Evolutionary conservation across 495 filamentous ascomycete genomes (phyloP).

Genomic region (Aspergillus avenaceus): DNA sequence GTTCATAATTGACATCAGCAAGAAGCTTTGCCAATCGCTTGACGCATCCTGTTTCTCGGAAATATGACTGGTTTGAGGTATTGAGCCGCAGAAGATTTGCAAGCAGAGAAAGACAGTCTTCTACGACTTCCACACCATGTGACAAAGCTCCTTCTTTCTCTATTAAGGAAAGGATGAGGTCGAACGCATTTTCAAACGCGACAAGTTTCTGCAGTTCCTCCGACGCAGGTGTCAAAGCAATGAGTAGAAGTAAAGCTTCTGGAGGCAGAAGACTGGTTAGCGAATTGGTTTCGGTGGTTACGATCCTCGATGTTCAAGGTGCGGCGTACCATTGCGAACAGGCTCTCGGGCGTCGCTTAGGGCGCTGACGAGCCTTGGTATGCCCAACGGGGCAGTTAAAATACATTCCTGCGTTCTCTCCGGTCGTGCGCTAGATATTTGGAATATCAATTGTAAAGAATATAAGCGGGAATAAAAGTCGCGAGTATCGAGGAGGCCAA

Average conservation of each 20-base stretch:
- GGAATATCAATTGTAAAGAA: constrained; percentile 82
- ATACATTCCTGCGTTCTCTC: constrained; percentile 97
- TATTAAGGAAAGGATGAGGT: constrained; percentile 77
- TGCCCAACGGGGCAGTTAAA: constrained; percentile 79
- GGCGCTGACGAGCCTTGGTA: constrained; percentile 76
- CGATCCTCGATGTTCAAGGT: neutral
- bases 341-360: constrained; percentile 86
- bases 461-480: constrained; percentile 96
- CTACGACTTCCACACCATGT: constrained; percentile 83
- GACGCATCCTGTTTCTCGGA: constrained; percentile 85
- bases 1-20: constrained; percentile 53
- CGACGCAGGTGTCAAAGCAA: constrained; percentile 65
- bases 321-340: constrained; percentile 71
- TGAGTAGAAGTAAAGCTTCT: constrained; percentile 67
- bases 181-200: constrained; percentile 91
- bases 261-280: constrained; percentile 12
- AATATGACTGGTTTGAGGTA: constrained; percentile 87
- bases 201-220: constrained; percentile 89
- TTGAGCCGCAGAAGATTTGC: constrained; percentile 89
- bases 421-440: constrained; percentile 79
- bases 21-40: constrained; percentile 69
- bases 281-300: neutral
- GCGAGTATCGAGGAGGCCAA: constrained; percentile 79
- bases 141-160: constrained; percentile 74
- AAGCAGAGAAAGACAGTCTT: constrained; percentile 90